Percentiles rank a stretch among this genome's conserved stretches.
Evolutionary conservation across 202 grass and related monocot genomes (phyloP).

Genomic region (Saccharum hybrid): DNA sequence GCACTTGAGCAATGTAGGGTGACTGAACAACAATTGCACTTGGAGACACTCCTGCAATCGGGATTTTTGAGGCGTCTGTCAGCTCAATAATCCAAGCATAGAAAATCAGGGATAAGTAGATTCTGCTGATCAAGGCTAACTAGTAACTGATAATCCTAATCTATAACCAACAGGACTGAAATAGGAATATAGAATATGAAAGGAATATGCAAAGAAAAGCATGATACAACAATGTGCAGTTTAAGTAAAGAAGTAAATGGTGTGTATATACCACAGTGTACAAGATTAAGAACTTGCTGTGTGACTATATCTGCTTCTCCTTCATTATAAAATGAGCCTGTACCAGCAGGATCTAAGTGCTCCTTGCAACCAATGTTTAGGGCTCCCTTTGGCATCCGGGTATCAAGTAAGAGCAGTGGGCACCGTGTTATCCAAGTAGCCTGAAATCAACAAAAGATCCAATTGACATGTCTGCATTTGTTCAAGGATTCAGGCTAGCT

Average conservation of each 20-base stretch:
- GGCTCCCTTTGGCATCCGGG: constrained; percentile 78
- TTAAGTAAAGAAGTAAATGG: constrained; percentile 38
- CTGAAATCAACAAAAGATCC: constrained; percentile 54
- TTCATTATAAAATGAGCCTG: constrained; percentile 97
- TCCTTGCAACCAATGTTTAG: constrained; percentile 76
- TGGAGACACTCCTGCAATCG: constrained; percentile 72
- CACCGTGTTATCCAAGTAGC: constrained; percentile 82
- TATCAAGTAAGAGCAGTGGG: constrained; percentile 89
- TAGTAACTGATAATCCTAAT: constrained; percentile 25
- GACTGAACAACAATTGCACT: constrained; percentile 80
- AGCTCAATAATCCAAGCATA: constrained; percentile 40
- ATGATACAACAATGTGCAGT: background rate
- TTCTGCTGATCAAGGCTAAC: background rate
- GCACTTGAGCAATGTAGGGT: constrained; percentile 97
- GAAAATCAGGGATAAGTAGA: background rate
- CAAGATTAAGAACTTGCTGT: constrained; percentile 91
- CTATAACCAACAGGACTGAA: background rate
- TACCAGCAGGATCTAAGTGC: constrained; percentile 84
- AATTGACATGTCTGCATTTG: constrained; percentile 4
- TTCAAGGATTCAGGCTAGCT: constrained; percentile 14
- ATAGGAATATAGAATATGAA: constrained; percentile 7
- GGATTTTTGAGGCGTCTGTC: constrained; percentile 26
- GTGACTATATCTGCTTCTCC: constrained; percentile 91
- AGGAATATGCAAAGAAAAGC: background rate
- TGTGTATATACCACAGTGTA: constrained; percentile 71